Evolutionary conservation across 108 stramenopile species (phyloP), one percentile per base, ranked within the genome.

Genomic region (Cyclotella kingstonii): DNA sequence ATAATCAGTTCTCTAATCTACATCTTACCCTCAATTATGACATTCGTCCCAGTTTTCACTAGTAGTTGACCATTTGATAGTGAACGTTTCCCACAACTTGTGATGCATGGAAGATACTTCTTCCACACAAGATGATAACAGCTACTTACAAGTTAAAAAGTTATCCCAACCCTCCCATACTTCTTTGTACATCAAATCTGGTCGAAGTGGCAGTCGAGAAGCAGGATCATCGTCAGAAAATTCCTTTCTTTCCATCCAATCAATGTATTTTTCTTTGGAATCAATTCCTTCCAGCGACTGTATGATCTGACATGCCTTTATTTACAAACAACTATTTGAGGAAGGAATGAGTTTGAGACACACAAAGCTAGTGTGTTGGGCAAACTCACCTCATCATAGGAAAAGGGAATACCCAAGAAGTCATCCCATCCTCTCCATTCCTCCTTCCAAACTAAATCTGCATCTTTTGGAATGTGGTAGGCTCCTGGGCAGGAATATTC

Each of bases 361-460:
- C 28, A 39, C n/a, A 38, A 41, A 11, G 36, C 25, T 29, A 46
- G 11, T 5, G 7, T 6, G 1, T 47, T 28, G 10, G 1, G 2
- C 29, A 29, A 30, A 45, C 44, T 45, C 41, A 46, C 65, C 30
- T 55, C 57, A 1, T 60, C 38, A 44, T 60, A 73, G 8, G 57
- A 39, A 5, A 73, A 33, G 8, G 56, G 50, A 19, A 83, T 46
- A 4, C 87, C 87, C 30, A 88, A 55, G 51, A 85, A 88, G 51
- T 88, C 87, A 39, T 85, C 84, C 87, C 87, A 88, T 14, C 81
- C 81, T 36, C 47, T 76, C 80, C 82, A 88, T 11, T 84, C 76
- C 22, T 83, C 76, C 3, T 15, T 25, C 82, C 82, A 88, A n/a
- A 88, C 73, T 26, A 75, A 64, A 41, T 85, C 65, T 9, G 84